These are phyloP conservation scores for Chamaecrista fasciculata DNA, from an alignment of 306 rosid genomes.

Conservation along the genomic window DNA sequence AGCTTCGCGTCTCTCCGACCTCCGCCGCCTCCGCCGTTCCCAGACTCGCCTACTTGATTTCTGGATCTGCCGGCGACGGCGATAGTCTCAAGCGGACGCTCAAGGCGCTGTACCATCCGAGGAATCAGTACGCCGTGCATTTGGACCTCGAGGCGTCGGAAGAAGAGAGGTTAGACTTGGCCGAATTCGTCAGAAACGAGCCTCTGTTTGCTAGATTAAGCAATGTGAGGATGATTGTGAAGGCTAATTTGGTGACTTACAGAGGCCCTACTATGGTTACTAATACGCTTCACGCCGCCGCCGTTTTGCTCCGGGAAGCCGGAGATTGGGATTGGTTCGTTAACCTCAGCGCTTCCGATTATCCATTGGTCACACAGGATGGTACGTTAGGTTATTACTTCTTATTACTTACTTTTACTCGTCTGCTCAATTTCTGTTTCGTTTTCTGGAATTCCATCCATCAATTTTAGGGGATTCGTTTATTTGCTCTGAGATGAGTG, in stretches of 20 bases:
- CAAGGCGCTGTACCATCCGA: conserved; percentile 48
- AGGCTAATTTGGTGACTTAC: conserved; percentile 57
- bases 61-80: conserved; percentile 51
- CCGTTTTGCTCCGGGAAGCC: conserved; percentile 44
- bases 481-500: background rate
- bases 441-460: too few species aligned
- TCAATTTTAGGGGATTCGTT: background rate
- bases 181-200: conserved; percentile 32
- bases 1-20: conserved; percentile 34
- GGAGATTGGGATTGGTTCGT: conserved; percentile 54
- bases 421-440: background rate
- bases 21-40: conserved; percentile 31
- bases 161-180: conserved; percentile 41
- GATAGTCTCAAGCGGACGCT: conserved; percentile 41
- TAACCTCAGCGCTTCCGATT: conserved; percentile 55
- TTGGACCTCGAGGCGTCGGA: conserved; percentile 50
- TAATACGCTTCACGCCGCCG: conserved; percentile 51
- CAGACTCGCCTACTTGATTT: conserved; percentile 50
- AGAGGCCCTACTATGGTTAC: conserved; percentile 55
- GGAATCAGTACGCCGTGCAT: conserved; percentile 51
- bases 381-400: too few species aligned
- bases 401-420: too few species aligned
- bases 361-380: conserved; percentile 51
- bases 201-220: conserved; percentile 39
- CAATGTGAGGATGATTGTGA: conserved; percentile 44